Percentiles rank a stretch among this genome's conserved stretches.
Conservation (phyloP, 2,329 filamentous ascomycete species). For the Paradendryphiella salina region DNA sequence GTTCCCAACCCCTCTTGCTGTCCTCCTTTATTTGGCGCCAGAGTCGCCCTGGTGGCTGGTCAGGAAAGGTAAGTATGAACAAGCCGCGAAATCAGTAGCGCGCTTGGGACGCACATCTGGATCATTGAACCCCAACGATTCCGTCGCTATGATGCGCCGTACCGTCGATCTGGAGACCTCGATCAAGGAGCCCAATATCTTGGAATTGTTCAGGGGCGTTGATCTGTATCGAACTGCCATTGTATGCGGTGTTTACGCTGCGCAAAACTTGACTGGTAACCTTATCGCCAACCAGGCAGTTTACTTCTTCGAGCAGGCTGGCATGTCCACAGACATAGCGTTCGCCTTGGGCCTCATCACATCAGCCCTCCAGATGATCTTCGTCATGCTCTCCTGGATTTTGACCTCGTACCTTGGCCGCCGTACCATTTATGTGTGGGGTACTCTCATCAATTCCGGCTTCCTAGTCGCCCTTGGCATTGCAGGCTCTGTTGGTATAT, state of each 20-base stretch:
- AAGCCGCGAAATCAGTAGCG: constrained; percentile 53
- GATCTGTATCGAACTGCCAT: constrained; percentile 60
- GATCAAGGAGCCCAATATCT: constrained; percentile 52
- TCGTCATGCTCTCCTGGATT: constrained; percentile 69
- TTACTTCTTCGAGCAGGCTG: constrained; percentile 66
- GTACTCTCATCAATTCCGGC: constrained; percentile 57
- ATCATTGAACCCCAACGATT: constrained; percentile 47
- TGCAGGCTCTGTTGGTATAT: constrained; percentile 56
- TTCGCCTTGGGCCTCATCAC: constrained; percentile 68
- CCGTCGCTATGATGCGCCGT: constrained; percentile 63
- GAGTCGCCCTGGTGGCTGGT: constrained; percentile 59
- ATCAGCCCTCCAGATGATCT: constrained; percentile 63
- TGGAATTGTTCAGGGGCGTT: constrained; percentile 60
- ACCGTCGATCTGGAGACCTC: constrained; percentile 59
- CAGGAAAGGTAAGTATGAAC: constrained; percentile 48
- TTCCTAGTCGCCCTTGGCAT: constrained; percentile 64
- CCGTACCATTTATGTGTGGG: constrained; percentile 67
- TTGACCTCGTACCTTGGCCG: constrained; percentile 66
- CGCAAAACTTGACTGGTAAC: constrained; percentile 65
- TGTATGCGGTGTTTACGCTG: constrained; percentile 61
- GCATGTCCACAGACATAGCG: constrained; percentile 57
- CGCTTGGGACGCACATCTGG: constrained; percentile 54
- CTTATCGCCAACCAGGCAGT: constrained; percentile 66
- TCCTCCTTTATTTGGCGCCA: constrained; percentile 54
- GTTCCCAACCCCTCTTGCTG: constrained; percentile 50